A percentile compares a stretch with the other conserved stretches of the same genome.
Conservation (phyloP, 257 asterid species). For the Plantago elongata region DNA sequence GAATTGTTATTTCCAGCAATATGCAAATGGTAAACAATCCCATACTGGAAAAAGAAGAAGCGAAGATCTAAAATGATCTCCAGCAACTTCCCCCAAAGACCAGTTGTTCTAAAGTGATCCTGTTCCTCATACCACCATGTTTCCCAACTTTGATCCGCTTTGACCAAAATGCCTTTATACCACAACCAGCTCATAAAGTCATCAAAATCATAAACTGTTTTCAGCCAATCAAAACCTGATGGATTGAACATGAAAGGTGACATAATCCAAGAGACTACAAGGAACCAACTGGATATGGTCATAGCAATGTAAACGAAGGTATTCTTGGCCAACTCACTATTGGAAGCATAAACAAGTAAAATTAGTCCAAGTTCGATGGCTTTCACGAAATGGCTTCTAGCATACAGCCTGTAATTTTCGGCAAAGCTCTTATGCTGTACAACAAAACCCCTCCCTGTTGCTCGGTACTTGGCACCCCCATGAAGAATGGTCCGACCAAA, state of each 20-base stretch:
- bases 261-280: constrained; percentile 84
- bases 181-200: constrained; percentile 81
- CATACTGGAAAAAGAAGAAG: constrained; percentile 92
- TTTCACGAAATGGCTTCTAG: constrained; percentile 93
- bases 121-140: constrained; percentile 97
- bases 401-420: constrained; percentile 76
- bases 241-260: constrained; percentile 88
- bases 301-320: constrained; percentile 71
- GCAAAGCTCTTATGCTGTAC: constrained; percentile 83
- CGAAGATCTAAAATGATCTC: constrained; percentile 89
- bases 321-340: constrained; percentile 37
- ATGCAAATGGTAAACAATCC: constrained; percentile 78
- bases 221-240: constrained; percentile 94
- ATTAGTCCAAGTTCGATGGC: constrained; percentile 94
- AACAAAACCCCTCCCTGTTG: constrained; percentile 95
- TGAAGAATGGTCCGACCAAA: constrained; percentile 90
- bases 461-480: constrained; percentile 95
- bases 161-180: constrained; percentile 72
- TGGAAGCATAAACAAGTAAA: constrained; percentile 66
- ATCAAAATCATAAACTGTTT: constrained; percentile 82
- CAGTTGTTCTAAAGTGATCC: constrained; percentile 84
- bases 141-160: constrained; percentile 89
- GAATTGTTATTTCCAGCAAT: constrained; percentile 39
- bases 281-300: constrained; percentile 92
- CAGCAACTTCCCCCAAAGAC: constrained; percentile 90